These are phyloP conservation scores for Coccomyxa sp. DNA, from an alignment of 139 green algal species.

Conservation along the genomic window DNA sequence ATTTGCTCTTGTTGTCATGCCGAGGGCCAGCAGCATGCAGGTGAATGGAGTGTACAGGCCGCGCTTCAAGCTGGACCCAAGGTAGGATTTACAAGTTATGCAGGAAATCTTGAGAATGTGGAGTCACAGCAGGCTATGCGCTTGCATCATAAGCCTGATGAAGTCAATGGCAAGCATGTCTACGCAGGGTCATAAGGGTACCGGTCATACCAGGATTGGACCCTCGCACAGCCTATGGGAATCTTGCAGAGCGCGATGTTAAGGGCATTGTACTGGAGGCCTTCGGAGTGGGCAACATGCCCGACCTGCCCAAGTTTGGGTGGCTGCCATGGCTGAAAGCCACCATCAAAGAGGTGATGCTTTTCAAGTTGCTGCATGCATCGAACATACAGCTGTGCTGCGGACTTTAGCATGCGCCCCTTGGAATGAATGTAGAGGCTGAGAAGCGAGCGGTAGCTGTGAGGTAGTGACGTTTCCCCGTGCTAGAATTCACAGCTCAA, in stretches of 20 bases:
- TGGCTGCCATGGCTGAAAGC: slow-evolving; percentile 82
- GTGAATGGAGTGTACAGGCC: slow-evolving; percentile 68
- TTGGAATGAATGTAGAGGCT: not conserved
- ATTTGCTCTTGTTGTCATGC: not conserved
- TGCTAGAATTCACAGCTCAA: not conserved
- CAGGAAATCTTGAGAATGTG: too few relatives aligned
- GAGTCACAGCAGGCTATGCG: too few relatives aligned
- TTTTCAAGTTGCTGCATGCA: not conserved
- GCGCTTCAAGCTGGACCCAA: slow-evolving; percentile 68
- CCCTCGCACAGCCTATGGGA: slow-evolving; percentile 70
- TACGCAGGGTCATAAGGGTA: slow-evolving; percentile 85
- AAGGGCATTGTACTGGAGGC: slow-evolving; percentile 74
- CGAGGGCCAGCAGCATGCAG: slow-evolving; percentile 12
- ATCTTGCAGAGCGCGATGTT: slow-evolving; percentile 43
- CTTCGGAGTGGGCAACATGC: slow-evolving; percentile 92
- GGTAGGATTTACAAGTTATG: too few relatives aligned
- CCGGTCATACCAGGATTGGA: slow-evolving; percentile 81
- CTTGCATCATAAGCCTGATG: too few relatives aligned
- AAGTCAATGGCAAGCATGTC: too few relatives aligned
- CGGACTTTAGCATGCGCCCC: too few relatives aligned
- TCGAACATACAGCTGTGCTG: too few relatives aligned
- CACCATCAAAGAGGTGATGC: slow-evolving; percentile 43
- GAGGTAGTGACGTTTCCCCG: too few relatives aligned
- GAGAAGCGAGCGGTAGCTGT: too few relatives aligned
- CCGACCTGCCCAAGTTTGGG: slow-evolving; percentile 46